Base-by-base conservation (phyloP, 768 basidiomycete genomes). In the Kwoniella sp. region DNA sequence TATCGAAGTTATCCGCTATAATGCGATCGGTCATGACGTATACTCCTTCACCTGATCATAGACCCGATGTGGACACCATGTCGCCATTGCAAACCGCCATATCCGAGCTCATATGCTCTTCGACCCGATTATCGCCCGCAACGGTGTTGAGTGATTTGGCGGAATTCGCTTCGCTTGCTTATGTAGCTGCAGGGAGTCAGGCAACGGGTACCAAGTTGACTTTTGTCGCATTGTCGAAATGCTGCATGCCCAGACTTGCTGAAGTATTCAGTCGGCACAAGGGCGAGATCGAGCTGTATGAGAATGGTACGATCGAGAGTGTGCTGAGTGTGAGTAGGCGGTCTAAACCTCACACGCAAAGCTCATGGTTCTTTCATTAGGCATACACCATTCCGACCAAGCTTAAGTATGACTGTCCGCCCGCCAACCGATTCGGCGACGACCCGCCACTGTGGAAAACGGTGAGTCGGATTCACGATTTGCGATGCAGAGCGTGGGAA, bases 371-470 rank as follows among this genome's bases (percentile, higher is more conserved):
- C 11, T 5, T 29, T 3, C 12, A 31, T 22, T 36, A 89, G 87
- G 86, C 90, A 0, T 91, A 88, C 63, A 82, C 87, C 3, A 85
- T 93, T 28, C 91, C 93, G 1, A 83, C 96, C 70, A 90, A 91
- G 67, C 77, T 98, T 58, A 92, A 92, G 74, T 93, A 96, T 59
- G 89, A 93, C 29, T 95, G 92, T 71, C 92, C 93, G 0, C 77
- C 87, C 0, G 81, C 93, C 0, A 89, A 86, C 33, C 90, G 85
- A 67, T 89, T 83, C 67, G 89, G 88, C 2, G 85, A 88, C 47
- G 93, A 92, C 64, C 76, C 74, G 19, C 90, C 92, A 0, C 76
- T 99, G 2, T 98, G 93, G 93, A 92, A 91, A 76, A 91, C 89
- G 0, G 92, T 90, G 29, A 42, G n/a, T 89, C 2, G 81, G 79